These are phyloP conservation scores for Drechslerella dactyloides DNA, from an alignment of 2,329 filamentous ascomycete genomes.

Conservation along the genomic window DNA sequence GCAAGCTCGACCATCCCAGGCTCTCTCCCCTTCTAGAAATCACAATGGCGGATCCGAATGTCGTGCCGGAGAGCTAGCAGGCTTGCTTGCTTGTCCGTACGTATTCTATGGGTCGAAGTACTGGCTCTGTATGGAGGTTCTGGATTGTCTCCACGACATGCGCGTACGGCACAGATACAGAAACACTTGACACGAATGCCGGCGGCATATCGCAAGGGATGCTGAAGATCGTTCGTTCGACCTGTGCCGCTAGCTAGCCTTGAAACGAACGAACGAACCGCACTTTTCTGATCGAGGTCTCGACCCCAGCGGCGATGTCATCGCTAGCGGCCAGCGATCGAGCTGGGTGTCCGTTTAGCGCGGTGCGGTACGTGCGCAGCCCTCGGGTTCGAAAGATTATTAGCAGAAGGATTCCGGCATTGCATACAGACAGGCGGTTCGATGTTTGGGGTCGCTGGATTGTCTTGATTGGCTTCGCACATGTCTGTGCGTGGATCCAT, in stretches of 20 bases:
- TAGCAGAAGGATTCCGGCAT: constrained; percentile 3
- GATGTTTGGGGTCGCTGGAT: background rate
- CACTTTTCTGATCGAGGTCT: background rate
- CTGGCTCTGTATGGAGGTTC: too few relatives aligned
- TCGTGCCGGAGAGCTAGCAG: background rate
- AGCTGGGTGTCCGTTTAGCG: background rate
- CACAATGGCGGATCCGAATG: background rate
- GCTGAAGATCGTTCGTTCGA: background rate
- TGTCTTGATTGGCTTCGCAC: constrained; percentile 11
- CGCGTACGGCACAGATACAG: too few relatives aligned
- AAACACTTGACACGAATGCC: too few relatives aligned
- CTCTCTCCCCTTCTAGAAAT: constrained; percentile 2
- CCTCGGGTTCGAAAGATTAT: background rate
- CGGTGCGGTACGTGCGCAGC: background rate
- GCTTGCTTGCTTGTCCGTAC: background rate
- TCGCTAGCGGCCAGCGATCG: background rate
- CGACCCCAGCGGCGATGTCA: too few relatives aligned
- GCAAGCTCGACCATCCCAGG: background rate
- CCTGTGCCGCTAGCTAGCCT: too few relatives aligned
- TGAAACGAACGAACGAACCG: too few relatives aligned
- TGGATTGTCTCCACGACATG: too few relatives aligned
- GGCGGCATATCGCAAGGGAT: background rate
- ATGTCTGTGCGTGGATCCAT: constrained; percentile 42
- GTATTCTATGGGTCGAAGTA: too few relatives aligned
- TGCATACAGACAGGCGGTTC: background rate